Conservation (phyloP, 2,329 filamentous ascomycete genomes). For the Colletotrichum falcatum region DNA sequence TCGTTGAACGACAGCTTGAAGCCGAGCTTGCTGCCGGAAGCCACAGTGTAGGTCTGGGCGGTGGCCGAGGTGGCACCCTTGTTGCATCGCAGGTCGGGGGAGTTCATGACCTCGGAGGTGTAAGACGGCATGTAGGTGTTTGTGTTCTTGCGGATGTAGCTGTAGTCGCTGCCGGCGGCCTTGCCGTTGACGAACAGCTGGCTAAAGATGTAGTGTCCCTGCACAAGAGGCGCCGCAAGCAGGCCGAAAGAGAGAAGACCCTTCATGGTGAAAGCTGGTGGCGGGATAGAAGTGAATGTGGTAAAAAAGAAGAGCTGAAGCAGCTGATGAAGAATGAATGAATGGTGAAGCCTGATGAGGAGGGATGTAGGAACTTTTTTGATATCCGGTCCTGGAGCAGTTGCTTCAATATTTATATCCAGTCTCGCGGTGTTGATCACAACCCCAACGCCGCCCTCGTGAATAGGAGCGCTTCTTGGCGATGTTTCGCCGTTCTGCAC, state of each 20-base stretch:
- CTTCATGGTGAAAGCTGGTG: background rate
- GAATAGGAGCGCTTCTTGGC: background rate
- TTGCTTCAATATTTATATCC: background rate
- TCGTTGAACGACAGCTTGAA: conserved; percentile 25
- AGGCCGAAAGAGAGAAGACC: conserved; percentile 4
- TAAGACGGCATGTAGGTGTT: conserved; percentile 30
- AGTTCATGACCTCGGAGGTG: background rate
- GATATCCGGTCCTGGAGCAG: background rate
- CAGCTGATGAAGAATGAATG: background rate
- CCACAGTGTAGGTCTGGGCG: conserved; percentile 3
- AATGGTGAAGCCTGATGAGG: background rate
- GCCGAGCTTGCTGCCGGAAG: conserved; percentile 25
- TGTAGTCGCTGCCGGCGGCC: conserved; percentile 36
- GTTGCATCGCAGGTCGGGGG: conserved; percentile 26
- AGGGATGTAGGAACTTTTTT: background rate
- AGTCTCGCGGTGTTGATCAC: no score
- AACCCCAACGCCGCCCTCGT: background rate
- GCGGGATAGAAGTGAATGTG: background rate
- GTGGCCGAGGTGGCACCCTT: conserved; percentile 6
- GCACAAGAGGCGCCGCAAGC: conserved; percentile 8
- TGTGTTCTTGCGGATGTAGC: conserved; percentile 36
- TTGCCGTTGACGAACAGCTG: conserved; percentile 41
- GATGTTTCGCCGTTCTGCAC: background rate
- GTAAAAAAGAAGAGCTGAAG: background rate
- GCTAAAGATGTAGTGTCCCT: conserved; percentile 43